Conservation (phyloP, 2,329 filamentous ascomycete genomes). For the Periconia macrospinosa region DNA sequence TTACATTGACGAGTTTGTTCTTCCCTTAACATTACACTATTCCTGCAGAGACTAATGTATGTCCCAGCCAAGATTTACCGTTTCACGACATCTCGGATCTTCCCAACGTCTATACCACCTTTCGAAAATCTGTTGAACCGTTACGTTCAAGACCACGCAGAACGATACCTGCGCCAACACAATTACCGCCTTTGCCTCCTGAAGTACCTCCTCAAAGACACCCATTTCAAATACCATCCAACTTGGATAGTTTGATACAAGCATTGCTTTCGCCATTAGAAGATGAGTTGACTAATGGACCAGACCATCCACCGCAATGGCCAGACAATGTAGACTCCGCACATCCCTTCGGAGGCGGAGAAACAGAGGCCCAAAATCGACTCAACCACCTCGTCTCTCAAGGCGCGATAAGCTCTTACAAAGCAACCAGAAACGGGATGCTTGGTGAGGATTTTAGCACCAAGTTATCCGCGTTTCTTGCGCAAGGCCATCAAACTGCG, state of each 20-base stretch:
- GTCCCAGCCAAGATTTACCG: constrained; percentile 65
- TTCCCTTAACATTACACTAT: background rate
- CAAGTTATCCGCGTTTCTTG: constrained; percentile 73
- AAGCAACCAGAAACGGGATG: constrained; percentile 71
- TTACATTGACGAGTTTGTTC: constrained; percentile 72
- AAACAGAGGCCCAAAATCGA: constrained; percentile 61
- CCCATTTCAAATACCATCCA: constrained; percentile 66
- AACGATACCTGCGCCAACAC: constrained; percentile 56
- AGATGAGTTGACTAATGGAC: constrained; percentile 43
- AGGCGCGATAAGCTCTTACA: constrained; percentile 66
- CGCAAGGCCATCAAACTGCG: constrained; percentile 72
- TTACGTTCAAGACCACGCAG: constrained; percentile 66
- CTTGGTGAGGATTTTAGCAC: constrained; percentile 73
- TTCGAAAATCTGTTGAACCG: constrained; percentile 73
- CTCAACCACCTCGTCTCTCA: constrained; percentile 63
- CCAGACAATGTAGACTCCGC: constrained; percentile 60
- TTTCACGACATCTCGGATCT: constrained; percentile 61
- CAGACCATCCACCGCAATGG: constrained; percentile 56
- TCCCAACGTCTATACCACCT: constrained; percentile 75
- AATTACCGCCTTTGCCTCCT: constrained; percentile 62
- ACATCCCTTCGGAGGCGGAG: constrained; percentile 71
- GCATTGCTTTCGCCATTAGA: constrained; percentile 62
- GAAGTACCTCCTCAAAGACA: constrained; percentile 59
- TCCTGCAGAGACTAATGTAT: background rate
- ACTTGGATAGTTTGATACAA: constrained; percentile 55